Evolutionary conservation across 2,329 filamentous ascomycete genomes (phyloP), one percentile per base, ranked within the genome.

Genomic region (Fonsecaea pedrosoi): DNA sequence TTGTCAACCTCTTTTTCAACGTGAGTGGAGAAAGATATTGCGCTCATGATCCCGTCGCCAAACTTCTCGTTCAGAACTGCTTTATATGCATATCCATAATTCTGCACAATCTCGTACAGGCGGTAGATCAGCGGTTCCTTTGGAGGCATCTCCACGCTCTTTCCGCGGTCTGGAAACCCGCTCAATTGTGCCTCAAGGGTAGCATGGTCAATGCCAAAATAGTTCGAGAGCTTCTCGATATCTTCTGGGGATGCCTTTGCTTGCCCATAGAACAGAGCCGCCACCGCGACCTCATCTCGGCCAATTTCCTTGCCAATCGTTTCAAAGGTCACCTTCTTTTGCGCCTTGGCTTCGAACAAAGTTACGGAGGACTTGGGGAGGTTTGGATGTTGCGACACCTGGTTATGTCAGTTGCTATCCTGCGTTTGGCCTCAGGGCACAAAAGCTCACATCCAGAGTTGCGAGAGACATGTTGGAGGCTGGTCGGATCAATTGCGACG

Each of bases 11-110:
- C 94, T 86, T 96, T 96, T 78, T 97, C 92, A 2, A 98, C 91
- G 76, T 92, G 92, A 0, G 92, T 96, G 60, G 88, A 91, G 78
- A 97, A 97, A 15, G 89, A 88, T 75, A 97, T 97, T 0, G 94
- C 94, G 76, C 92, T 96, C 94, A 98, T 97, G 76, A 98, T 98
- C 0, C 94, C 94, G 76, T 94, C 91, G 0, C 91, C 91, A 76
- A 92, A 93, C 84, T 97, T 97, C 85, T 98, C 94, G 73, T 98
- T 97, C 78, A 97, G 78, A 4, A 98, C 87, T 0, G 93, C 94
- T 85, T 97, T 97, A 81, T 96, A 97, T 0, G 94, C 92, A 78
- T 97, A 96, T 0, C 94, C 94, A 75, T 97, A 97, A 78, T 97
- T 98, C 82, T 97, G 94, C 69, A 98, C 90, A 76, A 97, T 91